Conservation (phyloP, 139 green algal genomes). For the Protoeuglena noctilucae region DNA sequence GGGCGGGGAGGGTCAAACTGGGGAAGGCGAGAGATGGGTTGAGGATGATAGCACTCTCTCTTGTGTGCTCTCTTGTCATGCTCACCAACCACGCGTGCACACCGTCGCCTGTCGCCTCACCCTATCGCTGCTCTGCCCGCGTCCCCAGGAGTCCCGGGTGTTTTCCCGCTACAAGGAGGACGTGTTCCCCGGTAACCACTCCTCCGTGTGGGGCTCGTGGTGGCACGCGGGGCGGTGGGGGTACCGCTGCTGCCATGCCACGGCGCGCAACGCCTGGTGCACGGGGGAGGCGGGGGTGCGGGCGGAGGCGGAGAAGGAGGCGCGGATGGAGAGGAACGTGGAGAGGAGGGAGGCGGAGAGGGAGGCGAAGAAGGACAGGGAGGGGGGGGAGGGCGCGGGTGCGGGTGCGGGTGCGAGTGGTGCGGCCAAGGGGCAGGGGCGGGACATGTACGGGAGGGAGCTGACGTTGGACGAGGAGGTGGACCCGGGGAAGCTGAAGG, state of each 20-base stretch:
- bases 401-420: conserved; percentile 12
- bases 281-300: conserved; percentile 38
- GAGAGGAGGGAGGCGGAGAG: conserved; percentile 23
- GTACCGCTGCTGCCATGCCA: conserved; percentile 82
- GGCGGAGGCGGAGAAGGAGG: conserved; percentile 19
- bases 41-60: neutral
- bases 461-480: conserved; percentile 35
- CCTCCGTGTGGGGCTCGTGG: conserved; percentile 81
- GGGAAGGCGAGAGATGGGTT: neutral
- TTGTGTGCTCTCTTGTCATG: conserved; percentile 24
- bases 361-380: conserved; percentile 11
- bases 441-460: conserved; percentile 37
- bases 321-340: conserved; percentile 23
- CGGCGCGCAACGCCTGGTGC: conserved; percentile 82
- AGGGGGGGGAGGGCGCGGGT: conserved; percentile 18
- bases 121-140: neutral
- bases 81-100: conserved; percentile 44
- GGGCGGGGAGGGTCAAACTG: conserved; percentile 21
- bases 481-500: conserved; percentile 50
- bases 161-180: conserved; percentile 86
- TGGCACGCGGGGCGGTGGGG: conserved; percentile 82
- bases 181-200: conserved; percentile 87
- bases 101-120: conserved; percentile 5
- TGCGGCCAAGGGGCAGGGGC: conserved; percentile 1
- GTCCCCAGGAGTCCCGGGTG: conserved; percentile 18